A percentile compares a stretch with the other conserved stretches of the same genome.
Conservation (phyloP, 2,329 filamentous ascomycete genomes). For the Aspergillus oerlinghausenensis region DNA sequence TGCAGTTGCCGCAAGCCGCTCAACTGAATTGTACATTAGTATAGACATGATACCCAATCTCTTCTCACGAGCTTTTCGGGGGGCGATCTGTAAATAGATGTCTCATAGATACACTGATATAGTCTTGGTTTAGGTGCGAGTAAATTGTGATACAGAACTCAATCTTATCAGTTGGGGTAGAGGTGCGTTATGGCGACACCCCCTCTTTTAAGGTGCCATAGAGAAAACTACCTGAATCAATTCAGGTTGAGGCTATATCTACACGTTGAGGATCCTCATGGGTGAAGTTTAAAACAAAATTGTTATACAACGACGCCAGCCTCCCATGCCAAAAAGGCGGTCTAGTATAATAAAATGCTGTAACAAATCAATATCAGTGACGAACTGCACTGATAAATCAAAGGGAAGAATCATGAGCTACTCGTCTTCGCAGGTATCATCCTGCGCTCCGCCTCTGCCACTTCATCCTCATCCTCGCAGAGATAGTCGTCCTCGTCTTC, state of each 20-base stretch:
- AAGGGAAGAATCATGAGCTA: not conserved
- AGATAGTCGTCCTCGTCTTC: slow-evolving; percentile 52
- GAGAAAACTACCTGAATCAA: not conserved
- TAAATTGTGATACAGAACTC: no score
- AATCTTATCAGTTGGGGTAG: no score
- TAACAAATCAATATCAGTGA: not conserved
- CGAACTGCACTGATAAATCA: not conserved
- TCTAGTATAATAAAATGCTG: not conserved
- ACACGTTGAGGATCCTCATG: not conserved
- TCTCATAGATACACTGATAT: not conserved
- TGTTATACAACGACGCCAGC: not conserved
- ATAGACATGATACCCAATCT: slow-evolving; percentile 11
- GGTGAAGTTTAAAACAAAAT: not conserved
- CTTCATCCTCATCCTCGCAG: slow-evolving; percentile 50
- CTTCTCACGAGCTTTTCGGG: slow-evolving; percentile 4
- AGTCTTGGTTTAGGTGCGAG: no score
- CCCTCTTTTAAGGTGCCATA: not conserved
- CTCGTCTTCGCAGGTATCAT: not conserved
- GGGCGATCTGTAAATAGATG: not conserved
- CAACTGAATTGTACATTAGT: slow-evolving; percentile 3
- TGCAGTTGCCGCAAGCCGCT: not conserved
- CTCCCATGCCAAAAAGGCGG: not conserved
- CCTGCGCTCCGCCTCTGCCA: not conserved
- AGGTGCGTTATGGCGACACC: no score
- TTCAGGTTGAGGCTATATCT: not conserved